A percentile compares a stretch with the other conserved stretches of the same genome.
Conservation (phyloP, 139 green algal genomes). For the Volvox reticuliferus region DNA sequence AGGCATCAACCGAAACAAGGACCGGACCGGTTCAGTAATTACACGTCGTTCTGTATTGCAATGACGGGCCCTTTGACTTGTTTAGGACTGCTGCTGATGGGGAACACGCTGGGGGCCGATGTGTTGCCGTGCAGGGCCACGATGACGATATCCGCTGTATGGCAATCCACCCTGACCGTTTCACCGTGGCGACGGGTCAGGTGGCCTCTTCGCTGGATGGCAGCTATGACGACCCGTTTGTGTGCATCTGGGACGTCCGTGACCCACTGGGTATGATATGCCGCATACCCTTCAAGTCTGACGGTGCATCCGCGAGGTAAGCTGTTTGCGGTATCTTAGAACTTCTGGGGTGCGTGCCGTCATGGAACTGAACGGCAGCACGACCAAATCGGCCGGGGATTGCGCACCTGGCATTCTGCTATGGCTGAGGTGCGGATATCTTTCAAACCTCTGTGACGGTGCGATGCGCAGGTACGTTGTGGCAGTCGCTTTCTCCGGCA, state of each 20-base stretch:
- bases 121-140: constrained; percentile 63
- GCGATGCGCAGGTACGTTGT: constrained; percentile 51
- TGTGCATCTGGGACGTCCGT: constrained; percentile 75
- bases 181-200: constrained; percentile 67
- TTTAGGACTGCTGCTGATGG: too few species aligned
- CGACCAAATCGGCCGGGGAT: too few species aligned
- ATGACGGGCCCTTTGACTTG: too few species aligned
- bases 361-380: too few species aligned
- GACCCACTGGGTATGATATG: constrained; percentile 49
- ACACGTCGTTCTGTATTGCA: too few species aligned
- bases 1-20: too few species aligned
- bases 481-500: constrained; percentile 71
- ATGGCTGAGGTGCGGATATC: too few species aligned
- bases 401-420: too few species aligned
- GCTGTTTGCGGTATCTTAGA: not conserved
- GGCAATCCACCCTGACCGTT: constrained; percentile 65
- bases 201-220: constrained; percentile 45
- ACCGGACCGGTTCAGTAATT: too few species aligned
- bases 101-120: too few species aligned
- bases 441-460: too few species aligned
- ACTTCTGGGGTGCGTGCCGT: too few species aligned
- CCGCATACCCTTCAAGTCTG: constrained; percentile 56
- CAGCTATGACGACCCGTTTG: constrained; percentile 53
- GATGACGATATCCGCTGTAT: constrained; percentile 82
- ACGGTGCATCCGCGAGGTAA: constrained; percentile 47